Evolutionary conservation across 495 filamentous ascomycete species (phyloP), one percentile per base, ranked within the genome.

Genomic region (Penicillium crystallinum): DNA sequence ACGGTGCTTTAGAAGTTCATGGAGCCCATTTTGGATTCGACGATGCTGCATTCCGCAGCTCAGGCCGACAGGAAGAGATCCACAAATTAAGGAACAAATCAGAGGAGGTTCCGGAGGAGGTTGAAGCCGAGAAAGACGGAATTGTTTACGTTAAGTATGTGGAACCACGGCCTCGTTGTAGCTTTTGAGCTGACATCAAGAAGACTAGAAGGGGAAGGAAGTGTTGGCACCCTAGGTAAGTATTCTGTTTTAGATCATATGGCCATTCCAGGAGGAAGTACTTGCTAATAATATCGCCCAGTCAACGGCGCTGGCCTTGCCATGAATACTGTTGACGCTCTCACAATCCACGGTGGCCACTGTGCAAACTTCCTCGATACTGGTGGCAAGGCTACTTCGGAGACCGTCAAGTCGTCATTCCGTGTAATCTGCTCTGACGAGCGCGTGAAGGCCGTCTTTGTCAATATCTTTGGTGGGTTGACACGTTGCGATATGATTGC

Each of bases 391-490:
- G 91, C 91, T 1, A 95, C 91, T 2, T 81, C 79, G n/a, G 83
- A 86, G 58, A 95, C 89, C 0, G 87, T 96, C 34, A 85, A 87
- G 68, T 75, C 81, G 40, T 85, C 82, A 18, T 92, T 96, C 56
- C 75, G 81, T 42, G 71, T 88, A 8, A 82, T 96, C 15, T 70
- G 89, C 54, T 76, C 73, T 23, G 90, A 95, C 59, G 57, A 73
- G 11, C 72, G 90, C 9, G 88, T 95, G 6, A 83, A 82, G 50
- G 75, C 77, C 2, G 78, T 95, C 41, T 88, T 95, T 67, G 88
- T 96, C 30, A 96, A 96, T 59, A 92, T 95, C 55, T 96, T 96
- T 62, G 91, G 90, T 4, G 91, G 90, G 0, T 61, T 96, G 70
- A 95, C 89, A 6, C 71, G 83, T 69, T 79, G 89, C 21, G 89